These are phyloP conservation scores for Bonnemaisonia californica DNA, from an alignment of 31 red algal genomes.

Conservation along the genomic window DNA sequence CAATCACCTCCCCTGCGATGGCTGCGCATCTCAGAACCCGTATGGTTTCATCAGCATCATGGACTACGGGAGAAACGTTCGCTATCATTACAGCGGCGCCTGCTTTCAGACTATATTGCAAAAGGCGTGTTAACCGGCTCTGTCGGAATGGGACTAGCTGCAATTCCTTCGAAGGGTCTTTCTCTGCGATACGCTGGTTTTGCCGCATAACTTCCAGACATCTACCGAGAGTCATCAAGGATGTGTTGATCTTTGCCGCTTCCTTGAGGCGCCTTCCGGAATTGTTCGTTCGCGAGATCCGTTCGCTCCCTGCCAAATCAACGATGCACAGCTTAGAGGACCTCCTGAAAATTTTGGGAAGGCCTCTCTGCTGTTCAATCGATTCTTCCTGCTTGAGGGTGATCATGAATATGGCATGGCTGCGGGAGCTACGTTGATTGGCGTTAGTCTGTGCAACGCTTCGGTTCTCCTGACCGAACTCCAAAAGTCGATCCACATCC, in stretches of 20 bases:
- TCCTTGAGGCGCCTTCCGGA: constrained; percentile 50
- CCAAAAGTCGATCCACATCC: constrained; percentile 53
- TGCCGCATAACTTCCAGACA: constrained; percentile 62
- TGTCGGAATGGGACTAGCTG: constrained; percentile 75
- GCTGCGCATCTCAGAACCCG: constrained; percentile 63
- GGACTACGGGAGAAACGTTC: constrained; percentile 58
- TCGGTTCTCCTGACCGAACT: constrained; percentile 62
- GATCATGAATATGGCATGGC: constrained; percentile 77
- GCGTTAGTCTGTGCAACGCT: constrained; percentile 56
- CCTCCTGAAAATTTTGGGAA: not conserved
- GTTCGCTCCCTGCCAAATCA: constrained; percentile 85
- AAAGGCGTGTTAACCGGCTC: constrained; percentile 62
- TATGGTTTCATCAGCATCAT: constrained; percentile 89
- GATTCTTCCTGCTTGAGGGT: constrained; percentile 42
- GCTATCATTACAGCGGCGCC: constrained; percentile 79
- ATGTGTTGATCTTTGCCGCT: constrained; percentile 75
- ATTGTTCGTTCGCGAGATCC: constrained; percentile 53
- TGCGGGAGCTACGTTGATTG: constrained; percentile 77
- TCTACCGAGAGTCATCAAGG: constrained; percentile 64
- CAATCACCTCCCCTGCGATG: constrained; percentile 60
- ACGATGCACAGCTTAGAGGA: constrained; percentile 65
- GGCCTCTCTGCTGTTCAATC: constrained; percentile 4
- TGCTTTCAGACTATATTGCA: constrained; percentile 51
- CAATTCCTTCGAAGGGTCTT: constrained; percentile 2
- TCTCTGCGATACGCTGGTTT: constrained; percentile 38